These are phyloP conservation scores for Psophocarpus tetragonolobus DNA, from an alignment of 306 rosid species.

Conservation along the genomic window DNA sequence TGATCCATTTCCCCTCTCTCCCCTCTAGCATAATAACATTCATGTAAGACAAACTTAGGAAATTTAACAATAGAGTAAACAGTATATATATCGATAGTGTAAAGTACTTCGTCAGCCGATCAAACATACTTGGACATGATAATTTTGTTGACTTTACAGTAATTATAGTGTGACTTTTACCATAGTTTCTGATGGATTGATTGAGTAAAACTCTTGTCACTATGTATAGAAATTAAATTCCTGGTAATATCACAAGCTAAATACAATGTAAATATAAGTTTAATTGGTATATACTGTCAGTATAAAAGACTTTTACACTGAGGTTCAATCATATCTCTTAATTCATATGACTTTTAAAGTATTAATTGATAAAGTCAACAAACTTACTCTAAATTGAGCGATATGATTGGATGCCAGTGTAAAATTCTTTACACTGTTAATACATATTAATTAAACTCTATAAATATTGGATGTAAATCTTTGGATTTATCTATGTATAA, in stretches of 20 bases:
- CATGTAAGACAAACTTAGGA: not conserved
- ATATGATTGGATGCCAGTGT: too few species aligned
- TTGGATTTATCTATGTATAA: not conserved
- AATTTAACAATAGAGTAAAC: not conserved
- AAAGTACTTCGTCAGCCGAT: not conserved
- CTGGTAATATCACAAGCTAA: not conserved
- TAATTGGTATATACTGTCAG: too few species aligned
- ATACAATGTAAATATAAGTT: too few species aligned
- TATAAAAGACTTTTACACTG: too few species aligned
- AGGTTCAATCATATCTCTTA: too few species aligned
- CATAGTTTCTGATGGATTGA: not conserved
- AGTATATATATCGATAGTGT: not conserved
- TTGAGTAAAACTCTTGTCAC: not conserved
- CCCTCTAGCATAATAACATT: not conserved
- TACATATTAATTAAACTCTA: too few species aligned
- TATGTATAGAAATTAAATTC: not conserved
- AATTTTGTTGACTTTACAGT: not conserved
- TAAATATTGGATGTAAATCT: not conserved
- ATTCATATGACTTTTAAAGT: too few species aligned
- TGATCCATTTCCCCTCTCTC: not conserved
- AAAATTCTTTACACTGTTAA: too few species aligned
- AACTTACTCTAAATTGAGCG: too few species aligned
- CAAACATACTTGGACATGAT: not conserved
- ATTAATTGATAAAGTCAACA: too few species aligned
- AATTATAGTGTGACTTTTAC: not conserved